These are phyloP conservation scores for Aspergillus brasiliensis DNA, from an alignment of 2,329 filamentous ascomycete genomes.

Conservation along the genomic window DNA sequence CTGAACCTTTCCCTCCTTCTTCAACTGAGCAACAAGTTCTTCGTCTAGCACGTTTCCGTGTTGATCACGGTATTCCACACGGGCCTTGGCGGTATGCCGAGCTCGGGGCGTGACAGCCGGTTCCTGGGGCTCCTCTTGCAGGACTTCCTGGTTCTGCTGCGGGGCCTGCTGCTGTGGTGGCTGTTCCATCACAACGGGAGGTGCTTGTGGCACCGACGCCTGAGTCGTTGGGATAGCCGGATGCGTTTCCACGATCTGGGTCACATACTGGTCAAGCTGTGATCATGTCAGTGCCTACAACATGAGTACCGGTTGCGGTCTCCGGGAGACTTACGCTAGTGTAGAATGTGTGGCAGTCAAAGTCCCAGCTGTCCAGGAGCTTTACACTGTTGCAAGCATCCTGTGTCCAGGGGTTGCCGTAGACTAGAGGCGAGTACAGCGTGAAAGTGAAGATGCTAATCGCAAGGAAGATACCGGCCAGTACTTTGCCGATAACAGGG, in stretches of 20 bases:
- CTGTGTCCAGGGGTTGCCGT: slow-evolving; percentile 94
- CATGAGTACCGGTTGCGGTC: slow-evolving; percentile 31
- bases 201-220: slow-evolving; percentile 14
- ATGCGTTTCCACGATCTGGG: slow-evolving; percentile 27
- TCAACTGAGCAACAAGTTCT: slow-evolving; percentile 76
- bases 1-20: slow-evolving; percentile 79
- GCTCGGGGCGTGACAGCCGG: slow-evolving; percentile 38
- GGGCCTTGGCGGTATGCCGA: slow-evolving; percentile 66
- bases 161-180: slow-evolving; percentile 18
- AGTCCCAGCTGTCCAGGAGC: slow-evolving; percentile 88
- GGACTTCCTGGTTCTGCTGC: slow-evolving; percentile 25
- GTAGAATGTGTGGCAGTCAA: slow-evolving; percentile 94
- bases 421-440: slow-evolving; percentile 85
- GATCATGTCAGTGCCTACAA: slow-evolving; percentile 29
- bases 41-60: slow-evolving; percentile 84
- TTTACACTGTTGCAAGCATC: slow-evolving; percentile 83
- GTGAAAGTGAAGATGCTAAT: slow-evolving; percentile 75
- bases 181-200: slow-evolving; percentile 9
- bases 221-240: slow-evolving; percentile 29
- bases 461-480: slow-evolving; percentile 72
- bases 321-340: slow-evolving; percentile 70
- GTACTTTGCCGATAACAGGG: slow-evolving; percentile 72
- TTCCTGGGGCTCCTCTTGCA: slow-evolving; percentile 25
- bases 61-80: slow-evolving; percentile 92
- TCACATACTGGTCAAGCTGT: slow-evolving; percentile 45